Conservation (phyloP, 1,139 yeast genomes). For the Kurtzmaniella quercitrusa region DNA sequence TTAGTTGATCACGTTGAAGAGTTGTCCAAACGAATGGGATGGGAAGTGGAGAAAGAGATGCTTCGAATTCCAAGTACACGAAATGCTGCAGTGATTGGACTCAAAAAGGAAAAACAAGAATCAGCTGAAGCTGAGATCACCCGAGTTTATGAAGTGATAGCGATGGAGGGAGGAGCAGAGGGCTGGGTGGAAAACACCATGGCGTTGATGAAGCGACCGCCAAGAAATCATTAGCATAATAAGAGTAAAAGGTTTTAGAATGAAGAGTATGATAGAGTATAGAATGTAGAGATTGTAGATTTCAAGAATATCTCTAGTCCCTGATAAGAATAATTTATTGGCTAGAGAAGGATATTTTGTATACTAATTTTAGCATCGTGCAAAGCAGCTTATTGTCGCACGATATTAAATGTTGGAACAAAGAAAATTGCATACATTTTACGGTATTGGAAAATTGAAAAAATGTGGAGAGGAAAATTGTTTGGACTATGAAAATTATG, state of each 20-base stretch:
- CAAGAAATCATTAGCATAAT: slow-evolving; percentile 35
- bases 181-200: slow-evolving; percentile 84
- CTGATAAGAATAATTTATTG: too few species aligned
- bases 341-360: too few species aligned
- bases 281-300: background rate
- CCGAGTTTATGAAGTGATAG: slow-evolving; percentile 55
- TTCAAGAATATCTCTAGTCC: too few species aligned
- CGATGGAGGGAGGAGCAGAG: slow-evolving; percentile 82
- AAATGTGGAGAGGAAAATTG: too few species aligned
- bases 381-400: too few species aligned
- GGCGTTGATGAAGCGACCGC: slow-evolving; percentile 54
- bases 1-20: slow-evolving; percentile 81
- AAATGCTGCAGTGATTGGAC: slow-evolving; percentile 85
- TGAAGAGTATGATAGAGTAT: background rate
- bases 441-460: too few species aligned
- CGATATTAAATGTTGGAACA: too few species aligned
- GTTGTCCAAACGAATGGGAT: slow-evolving; percentile 65
- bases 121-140: slow-evolving; percentile 14
- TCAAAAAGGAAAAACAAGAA: slow-evolving; percentile 28
- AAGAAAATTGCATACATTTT: too few species aligned
- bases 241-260: background rate
- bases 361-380: too few species aligned
- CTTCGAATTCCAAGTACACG: slow-evolving; percentile 91
- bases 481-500: too few species aligned
- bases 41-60: slow-evolving; percentile 84